Evolutionary conservation across 257 asterid species (phyloP).

Genomic region (Lithospermum erythrorhizon): DNA sequence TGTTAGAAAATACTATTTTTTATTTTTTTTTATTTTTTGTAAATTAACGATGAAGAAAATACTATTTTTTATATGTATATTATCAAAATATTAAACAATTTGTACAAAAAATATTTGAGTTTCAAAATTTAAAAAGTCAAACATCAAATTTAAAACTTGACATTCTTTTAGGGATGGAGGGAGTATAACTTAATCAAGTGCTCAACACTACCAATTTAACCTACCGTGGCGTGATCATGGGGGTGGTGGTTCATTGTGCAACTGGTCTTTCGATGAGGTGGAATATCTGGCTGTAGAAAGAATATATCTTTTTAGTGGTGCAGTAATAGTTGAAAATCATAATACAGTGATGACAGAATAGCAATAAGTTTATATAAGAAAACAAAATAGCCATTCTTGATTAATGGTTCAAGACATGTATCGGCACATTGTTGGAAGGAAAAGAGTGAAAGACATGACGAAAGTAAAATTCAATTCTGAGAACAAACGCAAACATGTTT

Average conservation of each 20-base stretch:
- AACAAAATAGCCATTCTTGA: neutral
- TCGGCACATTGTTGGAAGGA: neutral
- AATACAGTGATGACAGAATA: neutral
- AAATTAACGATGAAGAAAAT: too few relatives aligned
- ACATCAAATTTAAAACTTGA: too few relatives aligned
- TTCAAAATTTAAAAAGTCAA: too few relatives aligned
- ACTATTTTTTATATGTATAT: too few relatives aligned
- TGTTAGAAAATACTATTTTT: too few relatives aligned
- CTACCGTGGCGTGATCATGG: slow-evolving; percentile 50
- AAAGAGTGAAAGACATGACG: neutral
- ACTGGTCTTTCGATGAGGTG: neutral
- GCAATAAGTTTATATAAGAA: neutral
- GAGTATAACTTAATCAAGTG: neutral
- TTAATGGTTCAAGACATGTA: neutral
- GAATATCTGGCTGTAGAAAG: neutral
- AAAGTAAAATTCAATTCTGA: neutral
- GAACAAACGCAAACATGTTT: too few relatives aligned
- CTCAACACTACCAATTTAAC: slow-evolving; percentile 8
- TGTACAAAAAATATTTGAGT: too few relatives aligned
- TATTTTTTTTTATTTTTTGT: too few relatives aligned
- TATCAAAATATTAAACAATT: too few relatives aligned
- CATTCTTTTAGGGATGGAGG: too few relatives aligned
- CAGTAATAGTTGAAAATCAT: neutral
- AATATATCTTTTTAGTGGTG: neutral
- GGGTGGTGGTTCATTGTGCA: slow-evolving; percentile 47